A percentile compares a stretch with the other conserved stretches of the same genome.
phyloP scores from a whole-genome alignment of 2,329 filamentous ascomycete genomes.

The Colletotrichum paranaense region DNA sequence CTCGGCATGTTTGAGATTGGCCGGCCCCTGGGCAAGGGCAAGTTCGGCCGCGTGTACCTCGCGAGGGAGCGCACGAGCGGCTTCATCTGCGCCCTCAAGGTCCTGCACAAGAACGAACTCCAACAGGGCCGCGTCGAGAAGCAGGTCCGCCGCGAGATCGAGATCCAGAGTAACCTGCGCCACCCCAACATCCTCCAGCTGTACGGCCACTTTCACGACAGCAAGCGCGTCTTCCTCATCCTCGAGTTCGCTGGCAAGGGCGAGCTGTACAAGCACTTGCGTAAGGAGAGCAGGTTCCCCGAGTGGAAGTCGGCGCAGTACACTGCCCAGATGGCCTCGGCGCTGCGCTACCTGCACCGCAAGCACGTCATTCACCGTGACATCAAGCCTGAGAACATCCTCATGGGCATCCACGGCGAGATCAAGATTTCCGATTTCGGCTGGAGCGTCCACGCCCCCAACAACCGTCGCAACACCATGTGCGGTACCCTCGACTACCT shows the following conservation, averaged over 20 bases:
- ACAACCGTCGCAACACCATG: constrained; percentile 92
- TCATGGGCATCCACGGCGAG: constrained; percentile 95
- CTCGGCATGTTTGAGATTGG: constrained; percentile 96
- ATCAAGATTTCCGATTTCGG: constrained; percentile 99
- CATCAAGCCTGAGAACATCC: constrained; percentile 98
- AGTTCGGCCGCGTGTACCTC: constrained; percentile 88
- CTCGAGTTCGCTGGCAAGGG: constrained; percentile 88
- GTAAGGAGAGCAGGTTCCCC: constrained; percentile 81
- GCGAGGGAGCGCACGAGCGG: constrained; percentile 82
- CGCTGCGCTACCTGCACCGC: constrained; percentile 89
- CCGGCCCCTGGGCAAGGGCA: constrained; percentile 86
- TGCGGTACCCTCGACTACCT: constrained; percentile 98
- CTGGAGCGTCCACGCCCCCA: constrained; percentile 97
- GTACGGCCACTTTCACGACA: constrained; percentile 90
- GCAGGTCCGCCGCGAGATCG: constrained; percentile 87
- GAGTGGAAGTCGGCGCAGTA: constrained; percentile 91
- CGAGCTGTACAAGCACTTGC: constrained; percentile 88
- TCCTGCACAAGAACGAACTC: constrained; percentile 85
- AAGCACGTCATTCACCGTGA: constrained; percentile 98
- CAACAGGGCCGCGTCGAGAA: constrained; percentile 84
- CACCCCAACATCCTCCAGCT: constrained; percentile 88
- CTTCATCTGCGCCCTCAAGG: constrained; percentile 89
- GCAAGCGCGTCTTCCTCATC: constrained; percentile 87
- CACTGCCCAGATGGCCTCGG: constrained; percentile 90
- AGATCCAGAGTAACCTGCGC: constrained; percentile 88